Conservation (phyloP, 2,329 filamentous ascomycete species). For the Colletotrichum zoysiae region DNA sequence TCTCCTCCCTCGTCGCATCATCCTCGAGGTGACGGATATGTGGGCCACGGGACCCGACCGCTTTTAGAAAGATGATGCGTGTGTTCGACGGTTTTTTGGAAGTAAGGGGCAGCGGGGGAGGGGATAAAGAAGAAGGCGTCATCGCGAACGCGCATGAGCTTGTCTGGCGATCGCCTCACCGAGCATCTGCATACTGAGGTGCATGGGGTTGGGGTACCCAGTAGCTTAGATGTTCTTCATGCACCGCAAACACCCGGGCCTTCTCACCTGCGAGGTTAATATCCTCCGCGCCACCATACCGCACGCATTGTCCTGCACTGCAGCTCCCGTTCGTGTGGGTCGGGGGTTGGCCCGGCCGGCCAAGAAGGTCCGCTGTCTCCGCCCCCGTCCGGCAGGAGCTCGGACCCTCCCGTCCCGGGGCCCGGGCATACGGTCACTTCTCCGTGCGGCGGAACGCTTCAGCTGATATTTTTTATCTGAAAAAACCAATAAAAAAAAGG, state of each 20-base stretch:
- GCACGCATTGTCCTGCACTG: slow-evolving; percentile 26
- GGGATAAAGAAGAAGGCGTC: neutral
- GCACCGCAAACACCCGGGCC: slow-evolving; percentile 7
- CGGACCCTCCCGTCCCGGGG: slow-evolving; percentile 19
- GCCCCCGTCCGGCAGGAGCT: slow-evolving; percentile 6
- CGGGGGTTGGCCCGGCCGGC: neutral
- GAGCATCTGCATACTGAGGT: slow-evolving; percentile 5
- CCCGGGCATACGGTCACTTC: neutral
- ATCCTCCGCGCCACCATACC: slow-evolving; percentile 15
- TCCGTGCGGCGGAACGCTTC: slow-evolving; percentile 27
- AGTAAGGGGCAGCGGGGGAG: neutral
- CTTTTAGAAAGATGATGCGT: neutral
- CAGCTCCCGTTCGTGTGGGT: slow-evolving; percentile 13
- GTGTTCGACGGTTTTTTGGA: neutral
- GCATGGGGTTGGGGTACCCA: neutral
- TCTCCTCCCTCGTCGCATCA: slow-evolving; percentile 8
- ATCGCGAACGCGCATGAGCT: neutral
- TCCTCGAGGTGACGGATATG: neutral
- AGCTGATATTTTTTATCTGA: slow-evolving; percentile 4
- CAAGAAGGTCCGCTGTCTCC: neutral
- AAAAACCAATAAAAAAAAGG: neutral
- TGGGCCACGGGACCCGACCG: slow-evolving; percentile 6
- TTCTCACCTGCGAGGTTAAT: slow-evolving; percentile 10
- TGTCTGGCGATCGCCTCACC: neutral
- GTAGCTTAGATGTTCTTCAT: neutral